These are phyloP conservation scores for Candida sp. DNA, from an alignment of 1,139 yeast species.

Conservation along the genomic window DNA sequence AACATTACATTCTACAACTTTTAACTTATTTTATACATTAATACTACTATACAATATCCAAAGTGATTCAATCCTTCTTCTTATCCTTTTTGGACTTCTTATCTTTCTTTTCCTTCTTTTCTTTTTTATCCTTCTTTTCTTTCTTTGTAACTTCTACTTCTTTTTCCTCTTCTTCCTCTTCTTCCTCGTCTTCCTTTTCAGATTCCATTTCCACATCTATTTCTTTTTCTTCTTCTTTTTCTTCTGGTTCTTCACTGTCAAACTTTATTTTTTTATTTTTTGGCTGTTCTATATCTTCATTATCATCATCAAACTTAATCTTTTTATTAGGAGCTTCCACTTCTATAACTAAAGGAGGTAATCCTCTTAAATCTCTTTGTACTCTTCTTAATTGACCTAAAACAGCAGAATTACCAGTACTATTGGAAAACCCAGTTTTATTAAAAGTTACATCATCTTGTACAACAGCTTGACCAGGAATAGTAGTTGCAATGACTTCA, in stretches of 20 bases:
- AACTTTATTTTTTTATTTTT: constrained; percentile 25
- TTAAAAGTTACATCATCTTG: constrained; percentile 7
- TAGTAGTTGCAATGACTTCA: constrained; percentile 19
- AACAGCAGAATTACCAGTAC: constrained; percentile 27
- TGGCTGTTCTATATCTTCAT: constrained; percentile 14
- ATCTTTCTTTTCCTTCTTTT: constrained; percentile 12
- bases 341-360: constrained; percentile 54
- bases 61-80: constrained; percentile 15
- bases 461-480: constrained; percentile 13
- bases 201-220: constrained; percentile 16
- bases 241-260: constrained; percentile 17
- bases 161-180: constrained; percentile 10
- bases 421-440: constrained; percentile 18
- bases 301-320: constrained; percentile 19
- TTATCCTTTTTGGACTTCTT: constrained; percentile 12
- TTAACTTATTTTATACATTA: constrained; percentile 8
- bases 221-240: constrained; percentile 10
- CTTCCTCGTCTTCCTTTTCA: constrained; percentile 12
- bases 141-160: constrained; percentile 12
- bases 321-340: constrained; percentile 20
- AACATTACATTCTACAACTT: background rate
- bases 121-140: constrained; percentile 14
- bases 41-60: constrained; percentile 12
- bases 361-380: constrained; percentile 70
- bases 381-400: constrained; percentile 63